Conservation (phyloP, 2,329 filamentous ascomycete species). For the Knufia fluminis region DNA sequence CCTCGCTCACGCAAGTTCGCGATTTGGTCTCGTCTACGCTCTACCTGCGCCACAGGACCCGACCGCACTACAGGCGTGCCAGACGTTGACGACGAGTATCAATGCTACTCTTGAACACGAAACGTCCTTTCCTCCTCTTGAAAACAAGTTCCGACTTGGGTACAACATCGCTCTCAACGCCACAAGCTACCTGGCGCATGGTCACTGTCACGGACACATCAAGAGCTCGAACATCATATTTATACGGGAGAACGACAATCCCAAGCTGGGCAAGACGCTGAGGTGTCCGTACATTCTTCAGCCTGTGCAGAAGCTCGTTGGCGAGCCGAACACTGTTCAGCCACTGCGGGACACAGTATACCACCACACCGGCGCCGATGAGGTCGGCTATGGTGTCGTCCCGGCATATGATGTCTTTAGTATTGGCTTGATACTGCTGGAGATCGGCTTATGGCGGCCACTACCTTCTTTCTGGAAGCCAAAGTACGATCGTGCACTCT, state of each 20-base stretch:
- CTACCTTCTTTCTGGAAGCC: slow-evolving; percentile 54
- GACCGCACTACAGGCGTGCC: slow-evolving; percentile 19
- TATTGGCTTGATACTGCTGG: slow-evolving; percentile 51
- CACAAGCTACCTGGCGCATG: slow-evolving; percentile 47
- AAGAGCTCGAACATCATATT: slow-evolving; percentile 57
- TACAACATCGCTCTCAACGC: slow-evolving; percentile 50
- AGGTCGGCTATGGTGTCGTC: slow-evolving; percentile 29
- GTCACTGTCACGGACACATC: slow-evolving; percentile 52
- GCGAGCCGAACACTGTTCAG: slow-evolving; percentile 23
- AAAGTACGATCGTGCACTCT: slow-evolving; percentile 53
- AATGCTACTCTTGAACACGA: slow-evolving; percentile 27
- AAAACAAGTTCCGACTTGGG: slow-evolving; percentile 53
- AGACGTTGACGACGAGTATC: slow-evolving; percentile 20
- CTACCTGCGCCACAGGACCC: slow-evolving; percentile 16
- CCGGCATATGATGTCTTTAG: slow-evolving; percentile 50
- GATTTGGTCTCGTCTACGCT: slow-evolving; percentile 22
- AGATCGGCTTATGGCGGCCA: slow-evolving; percentile 56
- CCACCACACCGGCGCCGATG: slow-evolving; percentile 45
- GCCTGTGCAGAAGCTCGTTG: slow-evolving; percentile 21
- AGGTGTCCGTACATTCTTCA: slow-evolving; percentile 19
- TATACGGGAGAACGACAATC: slow-evolving; percentile 26
- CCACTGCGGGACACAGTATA: slow-evolving; percentile 49
- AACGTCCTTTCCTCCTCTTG: slow-evolving; percentile 38
- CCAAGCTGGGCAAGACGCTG: slow-evolving; percentile 6
- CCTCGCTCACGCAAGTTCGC: slow-evolving; percentile 14